These are phyloP conservation scores for Sergeia podlipaevii DNA, from an alignment of 208 protist genomes.

Conservation along the genomic window DNA sequence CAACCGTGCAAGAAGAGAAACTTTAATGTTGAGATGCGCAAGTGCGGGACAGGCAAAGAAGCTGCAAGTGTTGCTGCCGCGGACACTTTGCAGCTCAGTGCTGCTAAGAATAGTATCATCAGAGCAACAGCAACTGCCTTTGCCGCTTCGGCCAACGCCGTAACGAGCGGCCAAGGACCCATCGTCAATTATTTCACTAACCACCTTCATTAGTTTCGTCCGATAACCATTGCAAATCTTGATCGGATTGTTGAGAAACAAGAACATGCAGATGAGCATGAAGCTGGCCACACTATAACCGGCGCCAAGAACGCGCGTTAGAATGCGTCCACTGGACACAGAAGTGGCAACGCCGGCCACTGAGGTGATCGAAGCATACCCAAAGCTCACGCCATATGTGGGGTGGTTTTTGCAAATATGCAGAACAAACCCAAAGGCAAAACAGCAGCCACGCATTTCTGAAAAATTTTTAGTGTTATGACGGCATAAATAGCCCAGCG, in stretches of 20 bases:
- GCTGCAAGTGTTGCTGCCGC: constrained; percentile 17
- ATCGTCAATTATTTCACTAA: constrained; percentile 32
- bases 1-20: constrained; percentile 12
- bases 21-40: constrained; percentile 24
- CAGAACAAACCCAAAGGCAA: constrained; percentile 25
- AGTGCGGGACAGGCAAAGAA: no score
- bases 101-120: background rate
- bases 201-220: constrained; percentile 22
- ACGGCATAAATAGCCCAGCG: constrained; percentile 26
- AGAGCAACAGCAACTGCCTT: background rate
- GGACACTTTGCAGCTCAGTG: background rate
- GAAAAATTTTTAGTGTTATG: constrained; percentile 28
- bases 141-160: background rate
- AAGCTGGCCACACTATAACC: constrained; percentile 39
- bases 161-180: constrained; percentile 18
- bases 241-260: constrained; percentile 59
- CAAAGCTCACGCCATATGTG: constrained; percentile 28
- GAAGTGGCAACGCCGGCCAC: constrained; percentile 26
- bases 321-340: constrained; percentile 18
- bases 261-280: constrained; percentile 43
- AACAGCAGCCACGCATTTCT: constrained; percentile 11
- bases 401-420: constrained; percentile 28
- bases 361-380: constrained; percentile 28
- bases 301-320: constrained; percentile 35
- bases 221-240: constrained; percentile 46